Base-by-base conservation (phyloP, 495 filamentous ascomycete genomes). In the Annulohypoxylon maeteangense region DNA sequence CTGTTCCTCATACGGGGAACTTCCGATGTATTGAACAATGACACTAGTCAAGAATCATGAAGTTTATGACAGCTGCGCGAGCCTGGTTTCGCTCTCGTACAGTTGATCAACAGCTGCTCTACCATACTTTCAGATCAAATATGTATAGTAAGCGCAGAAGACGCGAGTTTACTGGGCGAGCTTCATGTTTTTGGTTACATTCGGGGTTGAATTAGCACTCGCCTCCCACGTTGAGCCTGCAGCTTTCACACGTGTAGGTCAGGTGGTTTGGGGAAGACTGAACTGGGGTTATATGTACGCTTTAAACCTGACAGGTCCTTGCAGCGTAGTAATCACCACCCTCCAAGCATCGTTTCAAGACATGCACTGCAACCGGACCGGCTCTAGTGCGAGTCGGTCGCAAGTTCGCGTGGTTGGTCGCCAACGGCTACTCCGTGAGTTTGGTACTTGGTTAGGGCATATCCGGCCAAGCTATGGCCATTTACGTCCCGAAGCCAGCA, bases 241-340 rank as follows among this genome's bases (percentile, higher is more conserved):
- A 73, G 65, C 70, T 68, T 62, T 73, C 70, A 58, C 70, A 73
- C 70, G 70, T 73, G 70, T 73, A 68, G 61, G 70, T 73, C 70
- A 73, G 70, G 65, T 68, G 70, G 70, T 68, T 65, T 69, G 70
- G 70, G 54, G 70, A 68, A 62, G 61, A 53, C 51, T 68, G 61
- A 55, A 68, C 70, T 44, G 70, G 70, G 70, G 70, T 67, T 40
- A 48, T 62, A 60, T 73, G 70, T 63, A 53, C 23, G 70, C 70
- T 73, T 54, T 68, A 64, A 53, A 61, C 54, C 54, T 68, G 65
- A 47, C 60, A 68, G 61, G 70, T 64, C 70, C 65, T 73, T 73
- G 70, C 70, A 73, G 70, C 53, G 70, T 73, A 73, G 70, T 73
- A 73, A 73, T 73, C 70, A 51, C 65, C 65, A 73, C 65, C 70